Conservation (phyloP, 2,329 filamentous ascomycete species). For the Rhinocladiella similis region DNA sequence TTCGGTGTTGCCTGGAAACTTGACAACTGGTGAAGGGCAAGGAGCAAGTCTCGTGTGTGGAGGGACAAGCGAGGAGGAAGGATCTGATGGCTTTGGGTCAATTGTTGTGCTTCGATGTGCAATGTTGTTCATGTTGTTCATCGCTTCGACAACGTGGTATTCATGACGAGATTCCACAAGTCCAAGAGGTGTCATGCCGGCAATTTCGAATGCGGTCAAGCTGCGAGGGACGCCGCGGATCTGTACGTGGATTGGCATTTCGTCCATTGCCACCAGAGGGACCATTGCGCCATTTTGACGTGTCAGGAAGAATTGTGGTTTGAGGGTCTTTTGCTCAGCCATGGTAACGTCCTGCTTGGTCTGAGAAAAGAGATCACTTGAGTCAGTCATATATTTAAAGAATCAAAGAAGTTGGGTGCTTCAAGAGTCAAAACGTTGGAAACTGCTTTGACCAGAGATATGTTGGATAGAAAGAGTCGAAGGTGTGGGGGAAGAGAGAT, state of each 20-base stretch:
- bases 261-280: slow-evolving; percentile 48
- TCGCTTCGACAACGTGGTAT: slow-evolving; percentile 37
- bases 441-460: not conserved
- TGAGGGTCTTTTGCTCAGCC: slow-evolving; percentile 26
- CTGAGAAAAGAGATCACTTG: not conserved
- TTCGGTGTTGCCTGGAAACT: not conserved
- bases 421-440: not conserved
- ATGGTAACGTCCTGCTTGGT: not conserved
- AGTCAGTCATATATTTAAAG: slow-evolving; percentile 10
- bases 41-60: not conserved
- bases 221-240: slow-evolving; percentile 40
- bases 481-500: too few species aligned
- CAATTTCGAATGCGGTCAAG: slow-evolving; percentile 39
- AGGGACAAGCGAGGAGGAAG: not conserved
- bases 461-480: not conserved
- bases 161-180: slow-evolving; percentile 34
- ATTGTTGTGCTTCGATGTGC: not conserved
- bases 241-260: slow-evolving; percentile 40
- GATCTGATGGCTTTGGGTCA: not conserved
- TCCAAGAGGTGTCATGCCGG: slow-evolving; percentile 46
- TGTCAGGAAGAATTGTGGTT: slow-evolving; percentile 44
- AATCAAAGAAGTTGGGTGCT: not conserved
- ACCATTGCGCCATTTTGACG: slow-evolving; percentile 43
- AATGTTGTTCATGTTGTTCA: slow-evolving; percentile 34
- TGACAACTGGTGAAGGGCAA: not conserved